These are phyloP conservation scores for Rossbeevera mucosa DNA, from an alignment of 768 basidiomycete genomes.

Conservation along the genomic window DNA sequence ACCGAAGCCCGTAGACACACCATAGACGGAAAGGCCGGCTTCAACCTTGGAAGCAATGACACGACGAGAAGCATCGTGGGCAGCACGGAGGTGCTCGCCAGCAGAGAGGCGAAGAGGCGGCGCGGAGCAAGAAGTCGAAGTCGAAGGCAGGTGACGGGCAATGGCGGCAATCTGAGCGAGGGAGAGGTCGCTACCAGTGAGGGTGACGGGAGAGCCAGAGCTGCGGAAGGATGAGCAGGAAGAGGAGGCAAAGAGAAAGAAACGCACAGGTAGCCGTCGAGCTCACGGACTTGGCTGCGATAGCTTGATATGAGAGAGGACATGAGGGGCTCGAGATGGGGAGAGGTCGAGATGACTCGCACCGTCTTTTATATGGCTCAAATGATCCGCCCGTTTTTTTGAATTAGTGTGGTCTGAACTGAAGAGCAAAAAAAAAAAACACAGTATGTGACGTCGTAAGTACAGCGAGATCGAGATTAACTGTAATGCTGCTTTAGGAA, in stretches of 20 bases:
- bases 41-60: slow-evolving; percentile 1
- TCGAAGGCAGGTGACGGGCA: slow-evolving; percentile 50
- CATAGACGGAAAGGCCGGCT: slow-evolving; percentile 66
- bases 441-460: slow-evolving; percentile 21
- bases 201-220: slow-evolving; percentile 53
- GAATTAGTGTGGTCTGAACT: neutral
- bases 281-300: slow-evolving; percentile 54
- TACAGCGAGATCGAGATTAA: slow-evolving; percentile 11
- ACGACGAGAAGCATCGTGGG: slow-evolving; percentile 56
- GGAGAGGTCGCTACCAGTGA: slow-evolving; percentile 69
- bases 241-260: neutral
- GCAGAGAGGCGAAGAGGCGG: slow-evolving; percentile 22
- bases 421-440: slow-evolving; percentile 2
- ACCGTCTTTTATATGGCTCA: slow-evolving; percentile 4
- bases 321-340: slow-evolving; percentile 1
- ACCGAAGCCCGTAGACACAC: slow-evolving; percentile 81
- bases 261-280: slow-evolving; percentile 59
- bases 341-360: neutral
- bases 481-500: neutral
- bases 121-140: slow-evolving; percentile 35
- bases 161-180: slow-evolving; percentile 76
- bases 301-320: slow-evolving; percentile 49
- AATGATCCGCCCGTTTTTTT: slow-evolving; percentile 19
- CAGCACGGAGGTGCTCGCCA: slow-evolving; percentile 36
- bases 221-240: slow-evolving; percentile 32